Base-by-base conservation (phyloP, 768 basidiomycete genomes). In the Rubroboletus satanas region DNA sequence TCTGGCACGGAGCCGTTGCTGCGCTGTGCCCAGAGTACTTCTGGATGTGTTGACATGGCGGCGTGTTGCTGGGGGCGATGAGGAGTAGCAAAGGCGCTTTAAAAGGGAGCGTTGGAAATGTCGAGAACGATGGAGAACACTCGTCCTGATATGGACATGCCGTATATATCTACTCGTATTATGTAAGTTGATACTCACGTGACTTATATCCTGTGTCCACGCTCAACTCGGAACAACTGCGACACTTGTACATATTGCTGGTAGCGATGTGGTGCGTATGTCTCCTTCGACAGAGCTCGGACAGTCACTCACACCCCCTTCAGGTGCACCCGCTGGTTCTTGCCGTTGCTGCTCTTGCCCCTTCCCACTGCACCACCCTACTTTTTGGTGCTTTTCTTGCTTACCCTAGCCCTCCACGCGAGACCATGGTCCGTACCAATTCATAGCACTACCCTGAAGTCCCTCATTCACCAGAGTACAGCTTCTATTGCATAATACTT, bases 1-100 rank as follows among this genome's bases (percentile, higher is more conserved):
- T 77, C 79, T 32, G 83, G 77, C 14, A 76, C 80, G 11, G 76
- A 64, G 15, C 72, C 79, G 38, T 84, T 88, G 77, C 87, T 91
- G 63, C 96, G 84, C 74, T 98, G 95, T 44, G 96, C 95, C 93
- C 95, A 98, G 2, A 94, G 80, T 35, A 96, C 78, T 74, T 97
- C 93, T 36, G 95, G 95, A 72, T 93, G 91, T 17, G 56, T 63
- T 31, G 76, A 26, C 79, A 79, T 80, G 54, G 58, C 43, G 50
- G 59, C 23, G 58, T 36, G 60, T 52, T 58, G 62, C 2, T 49
- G 44, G 23, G 10, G 26, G 41, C 31, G 55, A 51, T 10, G 58
- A 51, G 29, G 52, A 48, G 26, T 21, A 17, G 29, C 32, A 49
- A 21, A 21, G 17, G 51, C 38, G 47, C 5, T 61, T 59, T 35